Evolutionary conservation across 768 basidiomycete species (phyloP), one percentile per base, ranked within the genome.

Genomic region (Glaciozyma martinii): DNA sequence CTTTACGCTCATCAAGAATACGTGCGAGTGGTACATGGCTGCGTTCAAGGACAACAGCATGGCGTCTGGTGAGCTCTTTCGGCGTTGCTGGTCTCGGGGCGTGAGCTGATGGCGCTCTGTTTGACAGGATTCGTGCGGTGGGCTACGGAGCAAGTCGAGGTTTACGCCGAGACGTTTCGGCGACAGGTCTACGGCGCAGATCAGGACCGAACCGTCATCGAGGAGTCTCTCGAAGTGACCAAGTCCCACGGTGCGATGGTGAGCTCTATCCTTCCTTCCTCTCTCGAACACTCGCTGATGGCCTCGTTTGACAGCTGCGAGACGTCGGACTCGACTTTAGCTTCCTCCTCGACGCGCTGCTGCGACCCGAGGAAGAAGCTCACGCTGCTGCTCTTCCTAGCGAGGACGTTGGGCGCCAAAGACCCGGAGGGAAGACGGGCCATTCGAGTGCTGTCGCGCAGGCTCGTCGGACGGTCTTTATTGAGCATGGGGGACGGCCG

Each of bases 41-140:
- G 92, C 90, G 62, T 99, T 95, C 78, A 89, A 87, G 76, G 95
- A 97, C 76, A 92, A 95, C 74, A 86, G 91, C 70, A 89, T 89
- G 67, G 87, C 94, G 0, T 93, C 90, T 63, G 83, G 94, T 94
- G 71, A 68, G 89, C 37, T 32, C 43, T 67, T 56, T 60, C 8
- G n/a, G 42, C 18, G 25, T 44, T 16, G 30, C 50, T 53, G n/a
- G 21, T 3, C 3, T 59, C 32, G 18, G n/a, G 33, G 7, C 9
- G 23, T 16, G 10, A 27, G 23, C 47, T 59, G 21, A 52, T 25
- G 16, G 10, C 10, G 0, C 44, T 49, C 10, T 33, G 21, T 47
- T n/a, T 4, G 18, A 30, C 71, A 97, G 95, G 87, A 15, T 92
- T 97, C 73, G 88, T 97, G 27, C 86, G 90, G 50, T 99, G 95